Evolutionary conservation across 257 asterid genomes (phyloP).

Genomic region (Voacanga thouarsii): DNA sequence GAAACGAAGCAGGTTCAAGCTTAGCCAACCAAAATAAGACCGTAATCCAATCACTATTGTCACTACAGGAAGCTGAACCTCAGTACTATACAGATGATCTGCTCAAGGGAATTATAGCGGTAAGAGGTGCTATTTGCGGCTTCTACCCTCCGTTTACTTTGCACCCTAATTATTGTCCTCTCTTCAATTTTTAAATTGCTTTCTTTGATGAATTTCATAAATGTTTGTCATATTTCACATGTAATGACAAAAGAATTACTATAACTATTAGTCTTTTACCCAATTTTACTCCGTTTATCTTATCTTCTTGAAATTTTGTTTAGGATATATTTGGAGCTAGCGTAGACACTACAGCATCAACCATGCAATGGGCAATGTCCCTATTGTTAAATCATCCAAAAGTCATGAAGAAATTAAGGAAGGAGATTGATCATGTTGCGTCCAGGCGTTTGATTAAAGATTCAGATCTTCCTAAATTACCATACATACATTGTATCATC

Average conservation of each 20-base stretch:
- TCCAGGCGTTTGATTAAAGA: neutral
- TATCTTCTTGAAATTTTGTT: too few relatives aligned
- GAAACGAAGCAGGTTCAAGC: neutral
- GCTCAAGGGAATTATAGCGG: slow-evolving; percentile 3
- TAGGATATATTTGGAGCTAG: neutral
- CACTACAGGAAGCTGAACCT: neutral
- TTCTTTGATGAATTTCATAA: too few relatives aligned
- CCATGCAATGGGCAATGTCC: neutral
- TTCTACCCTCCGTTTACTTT: neutral
- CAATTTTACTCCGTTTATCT: too few relatives aligned
- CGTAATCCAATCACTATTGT: neutral
- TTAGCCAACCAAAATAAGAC: neutral
- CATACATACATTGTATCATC: neutral
- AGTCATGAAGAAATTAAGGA: neutral
- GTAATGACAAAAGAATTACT: too few relatives aligned
- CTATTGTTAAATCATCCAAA: slow-evolving; percentile 5
- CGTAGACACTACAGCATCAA: neutral
- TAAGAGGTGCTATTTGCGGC: neutral
- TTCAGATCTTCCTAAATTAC: neutral
- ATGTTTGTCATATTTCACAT: too few relatives aligned
- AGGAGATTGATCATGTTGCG: neutral
- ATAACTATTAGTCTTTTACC: too few relatives aligned
- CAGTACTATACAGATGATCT: neutral
- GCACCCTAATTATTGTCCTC: too few relatives aligned
- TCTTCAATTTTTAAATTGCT: too few relatives aligned